Conservation (phyloP, 1,139 yeast genomes). For the Saccharomycopsis phalli region DNA sequence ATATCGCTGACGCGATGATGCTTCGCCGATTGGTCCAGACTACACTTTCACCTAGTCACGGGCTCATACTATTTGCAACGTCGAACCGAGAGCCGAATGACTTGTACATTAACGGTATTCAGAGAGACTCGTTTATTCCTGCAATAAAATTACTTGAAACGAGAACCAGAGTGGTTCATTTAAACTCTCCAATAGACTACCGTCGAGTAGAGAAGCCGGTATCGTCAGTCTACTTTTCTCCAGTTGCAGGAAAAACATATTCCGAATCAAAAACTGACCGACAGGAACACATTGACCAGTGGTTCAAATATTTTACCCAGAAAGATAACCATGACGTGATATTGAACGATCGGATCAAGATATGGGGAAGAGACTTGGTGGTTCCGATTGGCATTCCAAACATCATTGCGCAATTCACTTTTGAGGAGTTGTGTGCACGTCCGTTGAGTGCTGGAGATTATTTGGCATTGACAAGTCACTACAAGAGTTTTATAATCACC, state of each 20-base stretch:
- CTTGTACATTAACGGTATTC: conserved; percentile 86
- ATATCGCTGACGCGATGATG: conserved; percentile 97
- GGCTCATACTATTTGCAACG: conserved; percentile 84
- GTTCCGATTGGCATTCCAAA: conserved; percentile 76
- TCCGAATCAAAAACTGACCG: conserved; percentile 20
- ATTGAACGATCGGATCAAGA: conserved; percentile 26
- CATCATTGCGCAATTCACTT: conserved; percentile 81
- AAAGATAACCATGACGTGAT: conserved; percentile 32
- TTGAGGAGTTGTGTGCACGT: conserved; percentile 73
- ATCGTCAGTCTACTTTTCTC: conserved; percentile 71
- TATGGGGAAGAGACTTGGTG: conserved; percentile 80
- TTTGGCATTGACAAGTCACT: conserved; percentile 69
- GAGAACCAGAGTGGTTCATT: conserved; percentile 65
- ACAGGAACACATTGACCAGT: conserved; percentile 58
- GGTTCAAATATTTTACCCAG: conserved; percentile 75
- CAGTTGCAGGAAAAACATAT: conserved; percentile 49
- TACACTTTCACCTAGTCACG: conserved; percentile 58
- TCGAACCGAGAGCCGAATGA: conserved; percentile 95
- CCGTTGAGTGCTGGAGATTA: conserved; percentile 97
- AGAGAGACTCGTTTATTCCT: conserved; percentile 83
- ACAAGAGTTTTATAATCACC: conserved; percentile 71
- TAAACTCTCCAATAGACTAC: conserved; percentile 90
- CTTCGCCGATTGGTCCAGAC: conserved; percentile 64
- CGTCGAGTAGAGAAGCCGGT: conserved; percentile 80
- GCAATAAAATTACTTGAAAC: conserved; percentile 74